Evolutionary conservation across 805 yeast genomes (phyloP).

Genomic region (Kregervanrija delftensis): DNA sequence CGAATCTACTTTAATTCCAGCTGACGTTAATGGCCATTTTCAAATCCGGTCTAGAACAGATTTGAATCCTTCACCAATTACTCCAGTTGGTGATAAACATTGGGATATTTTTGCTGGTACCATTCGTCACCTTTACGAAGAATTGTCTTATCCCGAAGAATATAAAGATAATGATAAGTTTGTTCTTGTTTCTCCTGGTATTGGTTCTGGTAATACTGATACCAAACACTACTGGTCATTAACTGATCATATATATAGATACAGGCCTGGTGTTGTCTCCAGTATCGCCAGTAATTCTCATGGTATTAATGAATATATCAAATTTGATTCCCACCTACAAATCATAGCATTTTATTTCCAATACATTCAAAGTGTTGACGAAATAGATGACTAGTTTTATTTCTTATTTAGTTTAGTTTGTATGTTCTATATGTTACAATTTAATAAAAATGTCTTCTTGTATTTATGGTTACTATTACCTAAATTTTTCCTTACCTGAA

Average conservation of each 20-base stretch:
- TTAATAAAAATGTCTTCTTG: no score
- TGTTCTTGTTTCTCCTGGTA: constrained; percentile 46
- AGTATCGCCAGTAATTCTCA: constrained; percentile 41
- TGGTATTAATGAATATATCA: constrained; percentile 57
- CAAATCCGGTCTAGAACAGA: constrained; percentile 11
- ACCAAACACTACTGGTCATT: constrained; percentile 58
- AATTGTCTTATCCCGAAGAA: constrained; percentile 31
- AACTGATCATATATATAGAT: constrained; percentile 54
- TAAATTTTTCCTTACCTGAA: no score
- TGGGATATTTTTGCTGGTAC: constrained; percentile 40
- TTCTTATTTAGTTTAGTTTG: no score
- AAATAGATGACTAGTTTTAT: constrained; percentile 8
- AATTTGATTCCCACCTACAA: constrained; percentile 50
- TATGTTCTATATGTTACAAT: no score
- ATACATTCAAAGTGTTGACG: constrained; percentile 39
- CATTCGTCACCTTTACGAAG: constrained; percentile 40
- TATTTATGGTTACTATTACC: no score
- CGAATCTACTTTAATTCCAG: constrained; percentile 22
- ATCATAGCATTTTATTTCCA: constrained; percentile 50
- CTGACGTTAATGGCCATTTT: constrained; percentile 16
- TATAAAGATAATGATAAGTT: constrained; percentile 17
- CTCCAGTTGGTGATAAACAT: constrained; percentile 45
- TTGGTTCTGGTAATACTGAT: constrained; percentile 68
- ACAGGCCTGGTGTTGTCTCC: constrained; percentile 39
- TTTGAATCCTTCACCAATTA: constrained; percentile 46